Percentiles rank a stretch among this genome's conserved stretches.
Conservation (phyloP, 106 monocot species). For the Vanilla planifolia region DNA sequence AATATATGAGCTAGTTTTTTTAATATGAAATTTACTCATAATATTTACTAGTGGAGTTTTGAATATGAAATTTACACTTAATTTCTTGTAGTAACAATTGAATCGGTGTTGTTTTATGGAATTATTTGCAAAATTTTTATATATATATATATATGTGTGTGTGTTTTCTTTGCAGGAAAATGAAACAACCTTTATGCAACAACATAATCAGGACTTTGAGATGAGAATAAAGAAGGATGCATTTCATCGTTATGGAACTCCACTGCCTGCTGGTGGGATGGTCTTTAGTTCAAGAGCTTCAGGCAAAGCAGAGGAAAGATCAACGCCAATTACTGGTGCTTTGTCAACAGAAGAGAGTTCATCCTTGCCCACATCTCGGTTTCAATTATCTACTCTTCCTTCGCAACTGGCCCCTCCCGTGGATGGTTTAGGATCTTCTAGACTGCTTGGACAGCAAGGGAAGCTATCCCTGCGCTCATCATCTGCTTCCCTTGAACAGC, state of each 20-base stretch:
- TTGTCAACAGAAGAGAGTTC: slow-evolving; percentile 21
- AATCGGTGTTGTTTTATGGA: no score
- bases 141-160: no score
- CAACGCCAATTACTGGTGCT: slow-evolving; percentile 19
- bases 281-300: slow-evolving; percentile 34
- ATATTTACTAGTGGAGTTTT: no score
- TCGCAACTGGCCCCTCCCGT: slow-evolving; percentile 23
- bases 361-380: slow-evolving; percentile 27
- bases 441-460: slow-evolving; percentile 25
- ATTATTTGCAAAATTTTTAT: no score
- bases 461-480: slow-evolving; percentile 27
- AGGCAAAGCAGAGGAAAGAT: slow-evolving; percentile 18
- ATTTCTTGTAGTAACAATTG: no score
- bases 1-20: no score
- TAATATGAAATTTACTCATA: no score
- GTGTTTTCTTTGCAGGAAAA: slow-evolving; percentile 35
- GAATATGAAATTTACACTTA: no score
- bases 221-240: slow-evolving; percentile 24
- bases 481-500: slow-evolving; percentile 21
- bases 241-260: slow-evolving; percentile 25
- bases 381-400: slow-evolving; percentile 11
- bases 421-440: slow-evolving; percentile 11
- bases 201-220: slow-evolving; percentile 24
- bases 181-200: slow-evolving; percentile 23
- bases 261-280: slow-evolving; percentile 9